Evolutionary conservation across 768 basidiomycete species (phyloP).

Genomic region (Suillus discolor): DNA sequence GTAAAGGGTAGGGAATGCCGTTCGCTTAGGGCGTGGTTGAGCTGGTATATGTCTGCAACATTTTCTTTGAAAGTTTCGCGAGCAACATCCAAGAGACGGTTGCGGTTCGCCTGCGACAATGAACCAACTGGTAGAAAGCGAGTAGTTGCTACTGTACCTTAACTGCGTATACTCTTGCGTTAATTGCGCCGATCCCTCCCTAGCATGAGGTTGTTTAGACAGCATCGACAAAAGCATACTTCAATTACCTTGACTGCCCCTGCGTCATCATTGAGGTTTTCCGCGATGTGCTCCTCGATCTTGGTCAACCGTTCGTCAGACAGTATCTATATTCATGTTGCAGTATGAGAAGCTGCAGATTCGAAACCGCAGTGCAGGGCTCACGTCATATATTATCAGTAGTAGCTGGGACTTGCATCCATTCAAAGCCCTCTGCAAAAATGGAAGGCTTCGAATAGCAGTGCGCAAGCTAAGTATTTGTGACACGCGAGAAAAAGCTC

Average conservation of each 20-base stretch:
- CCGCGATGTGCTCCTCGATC: constrained; percentile 61
- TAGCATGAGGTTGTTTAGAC: constrained; percentile 27
- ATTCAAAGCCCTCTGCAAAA: constrained; percentile 61
- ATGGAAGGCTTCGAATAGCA: constrained; percentile 67
- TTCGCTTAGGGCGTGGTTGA: constrained; percentile 61
- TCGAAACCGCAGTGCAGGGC: constrained; percentile 11
- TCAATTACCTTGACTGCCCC: constrained; percentile 57
- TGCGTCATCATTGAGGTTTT: constrained; percentile 74
- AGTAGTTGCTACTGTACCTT: constrained; percentile 41
- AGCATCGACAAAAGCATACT: background rate
- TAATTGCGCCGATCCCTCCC: constrained; percentile 75
- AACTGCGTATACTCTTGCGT: constrained; percentile 88
- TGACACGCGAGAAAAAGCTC: constrained; percentile 66
- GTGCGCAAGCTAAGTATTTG: constrained; percentile 82
- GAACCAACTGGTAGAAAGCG: background rate
- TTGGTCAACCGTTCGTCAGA: constrained; percentile 68
- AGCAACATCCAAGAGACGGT: constrained; percentile 89
- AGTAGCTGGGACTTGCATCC: constrained; percentile 63
- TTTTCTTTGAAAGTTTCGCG: constrained; percentile 95
- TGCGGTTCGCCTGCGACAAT: constrained; percentile 62
- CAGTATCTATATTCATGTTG: constrained; percentile 54
- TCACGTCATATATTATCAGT: constrained; percentile 60
- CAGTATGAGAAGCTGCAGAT: background rate
- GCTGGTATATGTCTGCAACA: constrained; percentile 79
- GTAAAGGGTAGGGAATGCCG: constrained; percentile 65